These are phyloP conservation scores for Batrachochytrium dendrobatidis DNA, from an alignment of 371 early-diverging fungal genomes.

Conservation along the genomic window DNA sequence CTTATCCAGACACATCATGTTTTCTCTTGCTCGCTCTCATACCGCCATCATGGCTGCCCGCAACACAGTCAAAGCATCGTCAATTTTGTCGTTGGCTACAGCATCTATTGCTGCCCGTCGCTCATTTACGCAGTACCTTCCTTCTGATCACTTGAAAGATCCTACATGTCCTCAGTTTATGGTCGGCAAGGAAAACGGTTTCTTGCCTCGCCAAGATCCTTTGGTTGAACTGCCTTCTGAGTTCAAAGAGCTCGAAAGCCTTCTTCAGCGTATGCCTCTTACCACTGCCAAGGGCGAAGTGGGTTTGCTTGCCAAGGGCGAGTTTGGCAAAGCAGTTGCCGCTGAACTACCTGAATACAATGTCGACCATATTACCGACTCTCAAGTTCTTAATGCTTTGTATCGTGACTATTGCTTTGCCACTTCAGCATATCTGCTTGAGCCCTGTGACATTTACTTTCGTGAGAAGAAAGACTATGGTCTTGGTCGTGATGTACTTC, in stretches of 20 bases:
- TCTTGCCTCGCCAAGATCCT: conserved; percentile 63
- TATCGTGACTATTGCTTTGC: conserved; percentile 83
- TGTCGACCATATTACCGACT: conserved; percentile 59
- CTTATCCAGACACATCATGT: too few species aligned
- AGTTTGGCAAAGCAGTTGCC: conserved; percentile 70
- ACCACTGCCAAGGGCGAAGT: conserved; percentile 57
- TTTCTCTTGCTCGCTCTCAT: too few species aligned
- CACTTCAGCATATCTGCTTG: conserved; percentile 80
- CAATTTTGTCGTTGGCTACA: too few species aligned
- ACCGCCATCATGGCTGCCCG: too few species aligned
- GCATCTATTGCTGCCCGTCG: too few species aligned
- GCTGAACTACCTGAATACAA: conserved; percentile 65
- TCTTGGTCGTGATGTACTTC: conserved; percentile 64
- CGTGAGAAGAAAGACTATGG: conserved; percentile 66
- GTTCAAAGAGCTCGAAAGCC: conserved; percentile 58
- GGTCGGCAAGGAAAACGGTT: conserved; percentile 61
- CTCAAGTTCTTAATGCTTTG: conserved; percentile 63
- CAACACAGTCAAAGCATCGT: too few species aligned
- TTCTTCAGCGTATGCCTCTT: conserved; percentile 74
- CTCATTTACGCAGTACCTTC: too few species aligned
- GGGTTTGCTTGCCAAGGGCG: conserved; percentile 69
- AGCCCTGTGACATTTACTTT: conserved; percentile 76
- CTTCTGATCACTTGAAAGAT: too few species aligned
- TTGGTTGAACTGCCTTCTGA: conserved; percentile 54
- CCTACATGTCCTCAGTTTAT: conserved; percentile 60